Evolutionary conservation across 306 rosid genomes (phyloP).

Genomic region (Heteromeles arbutifolia): DNA sequence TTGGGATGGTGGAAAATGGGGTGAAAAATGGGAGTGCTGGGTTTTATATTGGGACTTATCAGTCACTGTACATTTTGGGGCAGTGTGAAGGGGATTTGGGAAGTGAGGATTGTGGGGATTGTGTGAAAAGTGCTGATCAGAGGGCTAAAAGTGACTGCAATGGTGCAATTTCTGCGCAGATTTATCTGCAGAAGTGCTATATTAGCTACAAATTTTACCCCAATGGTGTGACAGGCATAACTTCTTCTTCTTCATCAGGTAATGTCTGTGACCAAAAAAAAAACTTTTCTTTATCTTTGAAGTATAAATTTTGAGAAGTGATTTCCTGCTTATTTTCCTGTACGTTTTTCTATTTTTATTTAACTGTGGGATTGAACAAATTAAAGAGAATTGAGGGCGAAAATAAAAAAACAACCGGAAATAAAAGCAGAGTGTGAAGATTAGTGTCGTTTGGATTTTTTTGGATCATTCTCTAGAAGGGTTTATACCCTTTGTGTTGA

Average conservation of each 20-base stretch:
- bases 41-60: conserved; percentile 63
- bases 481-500: not conserved
- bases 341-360: no score
- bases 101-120: conserved; percentile 53
- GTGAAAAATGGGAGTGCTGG: conserved; percentile 43
- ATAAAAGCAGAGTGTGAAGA: not conserved
- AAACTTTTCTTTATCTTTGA: not conserved
- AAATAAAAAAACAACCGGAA: no score
- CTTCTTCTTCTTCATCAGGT: conserved; percentile 54
- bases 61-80: conserved; percentile 67
- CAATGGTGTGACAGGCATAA: conserved; percentile 44
- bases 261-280: conserved; percentile 1
- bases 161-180: conserved; percentile 56
- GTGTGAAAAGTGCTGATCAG: conserved; percentile 59
- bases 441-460: not conserved
- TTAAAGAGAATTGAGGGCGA: no score
- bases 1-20: conserved; percentile 53
- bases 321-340: no score
- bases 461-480: not conserved
- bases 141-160: conserved; percentile 45
- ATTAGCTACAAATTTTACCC: conserved; percentile 77
- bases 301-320: not conserved
- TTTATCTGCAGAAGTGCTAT: conserved; percentile 69
- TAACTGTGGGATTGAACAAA: no score
- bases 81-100: conserved; percentile 82